These are phyloP conservation scores for Skeletonema costatum DNA, from an alignment of 108 stramenopile genomes.

Conservation along the genomic window DNA sequence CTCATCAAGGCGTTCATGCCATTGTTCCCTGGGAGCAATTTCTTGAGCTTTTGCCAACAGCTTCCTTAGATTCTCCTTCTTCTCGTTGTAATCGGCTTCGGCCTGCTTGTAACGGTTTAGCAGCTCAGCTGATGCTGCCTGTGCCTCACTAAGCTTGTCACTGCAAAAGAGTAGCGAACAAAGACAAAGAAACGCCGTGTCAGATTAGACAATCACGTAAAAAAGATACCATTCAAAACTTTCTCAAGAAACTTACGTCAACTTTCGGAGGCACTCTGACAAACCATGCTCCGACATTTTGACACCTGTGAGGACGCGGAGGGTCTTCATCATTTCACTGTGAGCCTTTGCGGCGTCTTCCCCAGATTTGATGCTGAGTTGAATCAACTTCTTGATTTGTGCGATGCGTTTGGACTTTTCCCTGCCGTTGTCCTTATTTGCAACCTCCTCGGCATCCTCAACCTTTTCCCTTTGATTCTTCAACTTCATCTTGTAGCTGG, in stretches of 20 bases:
- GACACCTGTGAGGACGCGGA: slow-evolving; percentile 43
- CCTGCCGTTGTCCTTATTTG: slow-evolving; percentile 54
- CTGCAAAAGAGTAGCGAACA: slow-evolving; percentile 2
- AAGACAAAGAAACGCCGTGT: background rate
- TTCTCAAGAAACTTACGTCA: slow-evolving; percentile 51
- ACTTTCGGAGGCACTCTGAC: slow-evolving; percentile 36
- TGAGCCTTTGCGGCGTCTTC: slow-evolving; percentile 56
- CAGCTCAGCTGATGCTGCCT: slow-evolving; percentile 28
- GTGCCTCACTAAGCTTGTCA: slow-evolving; percentile 19
- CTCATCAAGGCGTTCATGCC: slow-evolving; percentile 22
- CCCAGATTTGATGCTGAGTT: slow-evolving; percentile 39
- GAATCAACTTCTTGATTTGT: slow-evolving; percentile 52
- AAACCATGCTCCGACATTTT: slow-evolving; percentile 59
- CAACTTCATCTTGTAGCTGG: slow-evolving; percentile 45
- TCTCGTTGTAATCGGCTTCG: slow-evolving; percentile 31
- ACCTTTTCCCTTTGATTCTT: slow-evolving; percentile 57
- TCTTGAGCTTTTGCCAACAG: slow-evolving; percentile 25
- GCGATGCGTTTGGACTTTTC: slow-evolving; percentile 58
- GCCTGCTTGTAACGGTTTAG: slow-evolving; percentile 27
- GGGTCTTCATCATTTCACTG: slow-evolving; percentile 58
- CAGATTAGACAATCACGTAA: background rate
- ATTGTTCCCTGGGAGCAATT: slow-evolving; percentile 24
- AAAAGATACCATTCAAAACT: background rate
- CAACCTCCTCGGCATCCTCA: slow-evolving; percentile 53
- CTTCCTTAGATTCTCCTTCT: slow-evolving; percentile 19